Conservation (phyloP, 2,329 filamentous ascomycete species). For the Chaetomiaceae sp. region DNA sequence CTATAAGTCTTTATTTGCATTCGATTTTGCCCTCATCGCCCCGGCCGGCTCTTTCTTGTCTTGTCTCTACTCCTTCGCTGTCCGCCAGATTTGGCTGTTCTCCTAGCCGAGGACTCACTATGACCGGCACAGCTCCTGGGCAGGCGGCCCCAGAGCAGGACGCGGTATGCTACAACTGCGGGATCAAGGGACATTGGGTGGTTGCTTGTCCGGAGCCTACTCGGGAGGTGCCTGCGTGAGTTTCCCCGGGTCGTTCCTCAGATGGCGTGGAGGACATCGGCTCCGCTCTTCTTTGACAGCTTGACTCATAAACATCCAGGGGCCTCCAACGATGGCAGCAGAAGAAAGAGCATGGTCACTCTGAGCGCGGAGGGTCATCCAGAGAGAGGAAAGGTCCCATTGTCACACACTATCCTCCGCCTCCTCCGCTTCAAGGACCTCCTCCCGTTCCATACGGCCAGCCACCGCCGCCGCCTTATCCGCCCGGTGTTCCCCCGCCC, state of each 20-base stretch:
- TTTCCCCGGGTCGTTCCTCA: conserved; percentile 21
- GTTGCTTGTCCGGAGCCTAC: conserved; percentile 50
- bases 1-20: neutral
- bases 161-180: conserved; percentile 52
- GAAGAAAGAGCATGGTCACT: conserved; percentile 21
- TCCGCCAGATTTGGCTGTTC: no score
- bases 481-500: conserved; percentile 18
- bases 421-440: conserved; percentile 22
- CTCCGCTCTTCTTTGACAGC: no score
- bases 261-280: neutral
- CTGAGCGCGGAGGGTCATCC: conserved; percentile 20
- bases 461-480: conserved; percentile 20
- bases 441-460: conserved; percentile 21
- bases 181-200: conserved; percentile 46
- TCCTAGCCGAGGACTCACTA: no score
- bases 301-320: conserved; percentile 8
- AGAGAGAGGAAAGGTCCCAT: conserved; percentile 34
- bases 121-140: conserved; percentile 28
- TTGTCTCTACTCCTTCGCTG: no score
- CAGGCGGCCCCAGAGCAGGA: conserved; percentile 29
- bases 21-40: no score
- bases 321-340: conserved; percentile 25
- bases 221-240: conserved; percentile 48
- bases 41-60: no score
- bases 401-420: conserved; percentile 36